These are phyloP conservation scores for Heliamphora pulchella DNA, from an alignment of 179 eudicot genomes.

Conservation along the genomic window DNA sequence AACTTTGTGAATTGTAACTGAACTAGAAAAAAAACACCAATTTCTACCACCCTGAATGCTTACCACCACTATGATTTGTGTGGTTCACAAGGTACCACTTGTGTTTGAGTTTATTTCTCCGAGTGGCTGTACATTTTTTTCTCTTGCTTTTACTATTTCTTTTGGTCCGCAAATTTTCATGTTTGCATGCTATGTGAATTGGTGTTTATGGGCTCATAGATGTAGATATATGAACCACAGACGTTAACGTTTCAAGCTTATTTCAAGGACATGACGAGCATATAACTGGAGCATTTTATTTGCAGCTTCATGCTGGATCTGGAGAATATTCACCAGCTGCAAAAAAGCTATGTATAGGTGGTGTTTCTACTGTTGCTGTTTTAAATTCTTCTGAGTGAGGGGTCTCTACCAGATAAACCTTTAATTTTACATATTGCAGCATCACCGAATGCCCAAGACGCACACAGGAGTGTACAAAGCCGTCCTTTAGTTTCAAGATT, in stretches of 20 bases:
- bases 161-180: background rate
- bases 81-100: background rate
- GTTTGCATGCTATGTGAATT: background rate
- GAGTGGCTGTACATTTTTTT: background rate
- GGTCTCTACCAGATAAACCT: background rate
- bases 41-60: background rate
- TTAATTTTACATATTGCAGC: conserved; percentile 34
- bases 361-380: conserved; percentile 15
- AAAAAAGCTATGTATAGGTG: conserved; percentile 59
- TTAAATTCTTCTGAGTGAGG: background rate
- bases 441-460: conserved; percentile 28
- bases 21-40: background rate
- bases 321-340: conserved; percentile 59
- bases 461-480: conserved; percentile 31
- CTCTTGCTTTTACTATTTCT: conserved; percentile 3
- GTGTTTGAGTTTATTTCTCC: background rate
- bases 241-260: background rate
- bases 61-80: background rate
- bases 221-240: background rate
- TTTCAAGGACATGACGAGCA: conserved; percentile 4
- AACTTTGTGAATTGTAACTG: background rate
- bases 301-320: conserved; percentile 84
- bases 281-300: conserved; percentile 12
- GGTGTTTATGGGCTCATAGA: background rate
- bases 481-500: conserved; percentile 57